Percentiles rank a stretch among this genome's conserved stretches.
Conservation (phyloP, 2,329 filamentous ascomycete species). For the Chaetomium globosum region DNA sequence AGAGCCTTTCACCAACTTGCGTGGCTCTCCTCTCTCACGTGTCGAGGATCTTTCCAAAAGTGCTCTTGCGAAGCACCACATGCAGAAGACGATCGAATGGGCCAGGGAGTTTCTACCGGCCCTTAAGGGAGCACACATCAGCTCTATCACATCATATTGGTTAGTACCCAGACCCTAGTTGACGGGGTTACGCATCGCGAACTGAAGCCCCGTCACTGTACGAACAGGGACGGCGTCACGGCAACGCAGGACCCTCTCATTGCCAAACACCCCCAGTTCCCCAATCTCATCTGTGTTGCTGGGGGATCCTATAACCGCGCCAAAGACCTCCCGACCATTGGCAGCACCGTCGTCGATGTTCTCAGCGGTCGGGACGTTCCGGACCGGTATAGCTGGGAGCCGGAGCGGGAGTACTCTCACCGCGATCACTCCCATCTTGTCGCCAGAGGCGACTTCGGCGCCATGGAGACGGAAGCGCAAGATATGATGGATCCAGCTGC, state of each 20-base stretch:
- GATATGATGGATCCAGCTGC: too few species aligned
- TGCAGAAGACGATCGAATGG: slow-evolving; percentile 3
- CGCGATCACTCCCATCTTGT: slow-evolving; percentile 8
- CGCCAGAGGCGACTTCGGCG: slow-evolving; percentile 6
- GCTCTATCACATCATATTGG: slow-evolving; percentile 4
- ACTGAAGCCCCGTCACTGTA: slow-evolving; percentile 5
- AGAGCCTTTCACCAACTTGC: slow-evolving; percentile 3
- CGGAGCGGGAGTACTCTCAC: neutral
- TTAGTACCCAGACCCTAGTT: neutral
- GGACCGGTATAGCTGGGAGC: slow-evolving; percentile 11
- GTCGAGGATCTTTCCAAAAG: slow-evolving; percentile 10
- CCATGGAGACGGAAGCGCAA: slow-evolving; percentile 3
- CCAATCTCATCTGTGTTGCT: slow-evolving; percentile 4
- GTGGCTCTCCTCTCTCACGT: neutral
- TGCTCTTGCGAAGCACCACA: slow-evolving; percentile 3
- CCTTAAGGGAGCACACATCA: slow-evolving; percentile 5
- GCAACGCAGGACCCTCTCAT: slow-evolving; percentile 10
- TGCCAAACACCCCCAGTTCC: slow-evolving; percentile 7
- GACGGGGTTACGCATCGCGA: neutral
- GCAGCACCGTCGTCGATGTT: slow-evolving; percentile 6
- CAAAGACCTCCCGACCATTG: slow-evolving; percentile 14
- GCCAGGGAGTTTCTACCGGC: neutral
- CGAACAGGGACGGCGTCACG: slow-evolving; percentile 16
- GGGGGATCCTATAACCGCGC: slow-evolving; percentile 13
- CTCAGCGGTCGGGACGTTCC: neutral